Base-by-base conservation (phyloP, 768 basidiomycete genomes). In the Galerina sulciceps region DNA sequence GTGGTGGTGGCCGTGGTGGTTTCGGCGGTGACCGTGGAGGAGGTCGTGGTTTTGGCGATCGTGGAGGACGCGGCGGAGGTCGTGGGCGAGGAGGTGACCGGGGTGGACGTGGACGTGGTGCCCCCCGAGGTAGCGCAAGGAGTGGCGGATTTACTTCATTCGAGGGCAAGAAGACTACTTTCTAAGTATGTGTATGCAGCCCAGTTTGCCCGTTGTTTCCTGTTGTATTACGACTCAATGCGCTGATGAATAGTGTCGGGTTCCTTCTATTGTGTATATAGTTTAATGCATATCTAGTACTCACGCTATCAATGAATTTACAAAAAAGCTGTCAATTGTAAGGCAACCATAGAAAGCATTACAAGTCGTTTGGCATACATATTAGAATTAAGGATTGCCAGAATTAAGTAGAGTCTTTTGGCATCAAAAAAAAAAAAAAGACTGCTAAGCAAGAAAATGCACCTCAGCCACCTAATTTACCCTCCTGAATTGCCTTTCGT, bases 141-240 rank as follows among this genome's bases (percentile, higher is more conserved):
- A 83, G 74, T 41, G 91, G 91, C 26, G 91, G 85, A 35, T 85
- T 90, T 68, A 75, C 84, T 47, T 67, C 81, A 22, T 83, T 80
- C 55, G 85, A 85, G 65, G 91, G 91, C 68, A 89, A 79, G 79
- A 89, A 87, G 73, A 85, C 74, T 48, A 87, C 83, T 11, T 90
- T 91, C 63, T 81, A 72, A 65, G 46, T n/a, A 4, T 38, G 52
- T n/a, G n/a, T n/a, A n/a, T n/a, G n/a, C n/a, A n/a, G n/a, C n/a
- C n/a, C 20, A 36, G 13, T n/a, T n/a, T n/a, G n/a, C n/a, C 23
- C 49, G 40, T 22, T 53, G 60, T 22, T 58, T 34, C 58, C 26
- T 8, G 8, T 8, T 31, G 26, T 31, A 8, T 31, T 31, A 31
- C 26, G 26, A 8, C 26, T 31, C 26, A 31, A 31, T 31, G 26